phyloP scores from a whole-genome alignment of 2,329 filamentous ascomycete species.

The Aspergillus arachidicola region DNA sequence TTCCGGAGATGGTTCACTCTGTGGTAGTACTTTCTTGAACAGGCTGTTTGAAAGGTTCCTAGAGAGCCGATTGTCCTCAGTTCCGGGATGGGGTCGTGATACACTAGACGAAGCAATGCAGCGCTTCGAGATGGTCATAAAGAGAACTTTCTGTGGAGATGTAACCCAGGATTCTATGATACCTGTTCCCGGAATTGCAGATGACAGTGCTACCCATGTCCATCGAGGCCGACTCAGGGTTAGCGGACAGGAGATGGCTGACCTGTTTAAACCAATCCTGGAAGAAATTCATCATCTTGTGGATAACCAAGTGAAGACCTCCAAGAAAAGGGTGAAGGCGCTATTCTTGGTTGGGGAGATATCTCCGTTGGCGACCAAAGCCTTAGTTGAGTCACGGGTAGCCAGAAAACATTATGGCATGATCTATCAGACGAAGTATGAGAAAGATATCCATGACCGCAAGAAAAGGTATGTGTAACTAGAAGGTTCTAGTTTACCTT shows the following conservation, averaged over 20 bases:
- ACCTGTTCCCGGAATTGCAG: constrained; percentile 26
- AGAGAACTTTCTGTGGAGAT: constrained; percentile 28
- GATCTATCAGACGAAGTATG: background rate
- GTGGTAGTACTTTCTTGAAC: constrained; percentile 34
- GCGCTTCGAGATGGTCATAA: constrained; percentile 28
- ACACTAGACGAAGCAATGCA: constrained; percentile 28
- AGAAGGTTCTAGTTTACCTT: background rate
- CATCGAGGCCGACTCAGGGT: constrained; percentile 25
- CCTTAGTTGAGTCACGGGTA: constrained; percentile 22
- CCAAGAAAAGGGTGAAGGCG: constrained; percentile 60
- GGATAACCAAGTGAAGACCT: constrained; percentile 50
- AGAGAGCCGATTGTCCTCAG: constrained; percentile 13
- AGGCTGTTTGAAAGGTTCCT: constrained; percentile 29
- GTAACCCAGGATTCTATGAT: constrained; percentile 20
- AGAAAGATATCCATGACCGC: constrained; percentile 12
- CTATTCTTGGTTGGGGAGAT: constrained; percentile 31
- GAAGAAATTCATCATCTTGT: constrained; percentile 24
- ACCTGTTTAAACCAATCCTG: constrained; percentile 27
- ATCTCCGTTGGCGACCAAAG: constrained; percentile 1
- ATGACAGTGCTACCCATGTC: constrained; percentile 22
- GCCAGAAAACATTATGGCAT: constrained; percentile 29
- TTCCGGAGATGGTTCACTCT: constrained; percentile 25
- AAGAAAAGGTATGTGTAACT: constrained; percentile 17
- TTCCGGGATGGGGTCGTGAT: constrained; percentile 27
- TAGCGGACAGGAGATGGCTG: constrained; percentile 18